Evolutionary conservation across 2,329 filamentous ascomycete species (phyloP).

Genomic region (Lithohypha guttulata): DNA sequence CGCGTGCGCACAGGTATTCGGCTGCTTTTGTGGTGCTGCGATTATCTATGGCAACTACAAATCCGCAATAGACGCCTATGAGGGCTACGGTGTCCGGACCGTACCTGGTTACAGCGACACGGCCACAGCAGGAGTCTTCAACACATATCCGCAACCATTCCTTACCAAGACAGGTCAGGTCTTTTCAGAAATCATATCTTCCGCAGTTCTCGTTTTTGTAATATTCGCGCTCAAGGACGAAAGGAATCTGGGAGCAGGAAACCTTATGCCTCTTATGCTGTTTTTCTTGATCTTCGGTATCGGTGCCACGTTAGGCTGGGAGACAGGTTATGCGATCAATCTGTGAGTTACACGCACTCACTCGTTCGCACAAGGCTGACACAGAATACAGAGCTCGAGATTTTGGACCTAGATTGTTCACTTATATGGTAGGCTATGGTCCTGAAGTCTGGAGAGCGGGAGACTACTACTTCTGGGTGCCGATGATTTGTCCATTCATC

Average conservation of each 20-base stretch:
- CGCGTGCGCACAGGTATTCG: slow-evolving; percentile 49
- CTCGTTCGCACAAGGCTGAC: slow-evolving; percentile 42
- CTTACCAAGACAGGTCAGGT: slow-evolving; percentile 51
- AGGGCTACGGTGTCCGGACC: slow-evolving; percentile 46
- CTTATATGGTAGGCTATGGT: slow-evolving; percentile 44
- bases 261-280: slow-evolving; percentile 44
- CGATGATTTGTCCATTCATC: slow-evolving; percentile 54
- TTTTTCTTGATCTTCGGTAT: slow-evolving; percentile 62
- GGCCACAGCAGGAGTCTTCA: slow-evolving; percentile 54
- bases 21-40: slow-evolving; percentile 46
- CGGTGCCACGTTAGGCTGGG: slow-evolving; percentile 55
- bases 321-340: slow-evolving; percentile 61
- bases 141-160: slow-evolving; percentile 55
- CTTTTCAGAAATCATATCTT: slow-evolving; percentile 55
- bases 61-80: slow-evolving; percentile 48
- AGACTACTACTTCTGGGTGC: slow-evolving; percentile 58
- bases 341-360: too few relatives aligned
- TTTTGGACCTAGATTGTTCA: slow-evolving; percentile 52
- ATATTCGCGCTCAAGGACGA: slow-evolving; percentile 51
- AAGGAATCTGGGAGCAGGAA: slow-evolving; percentile 44
- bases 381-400: slow-evolving; percentile 40
- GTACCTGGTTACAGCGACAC: slow-evolving; percentile 43
- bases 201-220: slow-evolving; percentile 51
- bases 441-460: slow-evolving; percentile 34
- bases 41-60: slow-evolving; percentile 48